These are phyloP conservation scores for Hemileia vastatrix DNA, from an alignment of 1,284 basidiomycete genomes.

Conservation along the genomic window DNA sequence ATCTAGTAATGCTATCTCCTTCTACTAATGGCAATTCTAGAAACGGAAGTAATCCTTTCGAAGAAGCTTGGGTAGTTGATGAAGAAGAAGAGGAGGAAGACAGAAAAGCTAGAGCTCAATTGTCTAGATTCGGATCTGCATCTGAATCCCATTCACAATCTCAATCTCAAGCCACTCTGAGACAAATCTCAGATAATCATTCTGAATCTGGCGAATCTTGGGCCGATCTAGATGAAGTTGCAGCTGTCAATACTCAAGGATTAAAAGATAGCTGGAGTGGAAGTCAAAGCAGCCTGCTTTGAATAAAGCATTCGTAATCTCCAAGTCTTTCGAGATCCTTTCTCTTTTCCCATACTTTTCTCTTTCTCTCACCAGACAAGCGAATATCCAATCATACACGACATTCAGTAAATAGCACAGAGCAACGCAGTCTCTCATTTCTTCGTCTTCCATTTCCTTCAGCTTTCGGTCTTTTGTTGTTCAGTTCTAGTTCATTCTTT, in stretches of 20 bases:
- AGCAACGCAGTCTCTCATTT: too few relatives aligned
- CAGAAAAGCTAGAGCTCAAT: not conserved
- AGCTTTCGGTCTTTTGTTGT: too few relatives aligned
- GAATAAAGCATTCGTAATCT: not conserved
- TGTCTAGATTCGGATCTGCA: not conserved
- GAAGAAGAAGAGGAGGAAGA: not conserved
- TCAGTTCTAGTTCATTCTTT: too few relatives aligned
- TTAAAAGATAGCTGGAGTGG: not conserved
- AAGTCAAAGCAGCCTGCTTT: not conserved
- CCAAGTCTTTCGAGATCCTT: too few relatives aligned
- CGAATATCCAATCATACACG: too few relatives aligned
- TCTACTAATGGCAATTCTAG: not conserved
- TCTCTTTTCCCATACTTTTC: too few relatives aligned
- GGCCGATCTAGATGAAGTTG: not conserved
- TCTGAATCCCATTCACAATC: not conserved
- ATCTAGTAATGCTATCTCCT: not conserved
- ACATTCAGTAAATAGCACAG: too few relatives aligned
- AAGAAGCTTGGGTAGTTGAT: not conserved
- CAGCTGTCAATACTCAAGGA: not conserved
- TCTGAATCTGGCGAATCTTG: not conserved
- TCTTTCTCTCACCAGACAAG: too few relatives aligned
- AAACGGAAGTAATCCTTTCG: not conserved
- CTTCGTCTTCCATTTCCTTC: too few relatives aligned
- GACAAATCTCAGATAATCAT: not conserved
- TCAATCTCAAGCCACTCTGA: not conserved